Evolutionary conservation across 2,329 filamentous ascomycete genomes (phyloP).

Genomic region (Trichoderma citrinoviride): DNA sequence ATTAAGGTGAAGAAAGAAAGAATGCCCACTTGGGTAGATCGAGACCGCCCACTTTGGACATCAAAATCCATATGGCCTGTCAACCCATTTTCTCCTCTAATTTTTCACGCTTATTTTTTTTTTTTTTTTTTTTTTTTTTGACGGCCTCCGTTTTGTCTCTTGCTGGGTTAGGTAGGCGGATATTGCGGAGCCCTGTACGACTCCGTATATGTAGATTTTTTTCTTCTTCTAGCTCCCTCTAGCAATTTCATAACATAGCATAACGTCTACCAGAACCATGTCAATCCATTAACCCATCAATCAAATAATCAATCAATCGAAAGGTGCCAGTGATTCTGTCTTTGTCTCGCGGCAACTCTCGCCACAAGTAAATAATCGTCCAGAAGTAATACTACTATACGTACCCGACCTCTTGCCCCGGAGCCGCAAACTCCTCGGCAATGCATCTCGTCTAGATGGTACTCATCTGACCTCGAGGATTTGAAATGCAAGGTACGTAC

Average conservation of each 20-base stretch:
- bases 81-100: background rate
- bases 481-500: constrained; percentile 19
- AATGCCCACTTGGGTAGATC: background rate
- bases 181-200: background rate
- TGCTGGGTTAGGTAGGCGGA: background rate
- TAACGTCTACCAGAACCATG: background rate
- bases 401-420: background rate
- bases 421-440: too few species aligned
- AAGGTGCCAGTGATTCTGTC: too few species aligned
- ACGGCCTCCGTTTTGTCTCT: too few species aligned
- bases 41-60: background rate
- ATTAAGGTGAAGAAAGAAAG: too few species aligned
- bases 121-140: background rate
- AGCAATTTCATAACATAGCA: too few species aligned
- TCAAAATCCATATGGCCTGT: background rate
- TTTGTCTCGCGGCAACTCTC: too few species aligned
- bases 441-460: background rate
- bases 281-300: background rate
- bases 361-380: background rate
- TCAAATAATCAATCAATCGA: background rate
- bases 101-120: background rate
- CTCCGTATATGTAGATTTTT: background rate
- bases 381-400: background rate
- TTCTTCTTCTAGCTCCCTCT: background rate
- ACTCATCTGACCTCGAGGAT: constrained; percentile 3